Evolutionary conservation across 257 asterid genomes (phyloP).

Genomic region (Misopates orontium): DNA sequence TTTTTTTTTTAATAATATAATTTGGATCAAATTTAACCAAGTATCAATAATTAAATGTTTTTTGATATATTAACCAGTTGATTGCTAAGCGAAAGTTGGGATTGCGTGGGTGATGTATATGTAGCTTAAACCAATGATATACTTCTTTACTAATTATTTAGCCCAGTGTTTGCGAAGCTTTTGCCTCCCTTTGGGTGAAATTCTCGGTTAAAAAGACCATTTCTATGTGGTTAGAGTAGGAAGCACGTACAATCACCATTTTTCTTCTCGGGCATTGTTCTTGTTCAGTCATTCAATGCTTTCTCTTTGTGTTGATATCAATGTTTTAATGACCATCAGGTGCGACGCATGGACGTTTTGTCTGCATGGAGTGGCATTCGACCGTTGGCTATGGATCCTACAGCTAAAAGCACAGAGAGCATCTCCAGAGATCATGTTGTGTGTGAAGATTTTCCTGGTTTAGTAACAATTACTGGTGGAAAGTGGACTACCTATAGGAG

Average conservation of each 20-base stretch:
- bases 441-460: constrained; percentile 85
- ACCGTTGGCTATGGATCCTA: constrained; percentile 93
- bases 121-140: not conserved
- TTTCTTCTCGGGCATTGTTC: constrained; percentile 12
- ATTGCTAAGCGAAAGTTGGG: not conserved
- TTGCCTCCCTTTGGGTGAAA: not conserved
- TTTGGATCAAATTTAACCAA: not conserved
- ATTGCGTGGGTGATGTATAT: not conserved
- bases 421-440: constrained; percentile 95
- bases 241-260: not conserved
- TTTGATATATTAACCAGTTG: not conserved
- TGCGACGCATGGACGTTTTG: constrained; percentile 82
- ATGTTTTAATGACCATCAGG: constrained; percentile 47
- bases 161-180: not conserved
- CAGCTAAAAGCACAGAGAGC: constrained; percentile 83
- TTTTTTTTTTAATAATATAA: not conserved
- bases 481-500: constrained; percentile 99
- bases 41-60: constrained; percentile 10
- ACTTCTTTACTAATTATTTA: not conserved
- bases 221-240: constrained; percentile 11
- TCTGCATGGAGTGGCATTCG: constrained; percentile 99
- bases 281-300: not conserved
- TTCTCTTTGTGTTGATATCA: constrained; percentile 22
- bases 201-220: not conserved
- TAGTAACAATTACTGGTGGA: constrained; percentile 96